Conservation (phyloP, 192 early-diverging fungal genomes). For the Chytriomyces sp. region DNA sequence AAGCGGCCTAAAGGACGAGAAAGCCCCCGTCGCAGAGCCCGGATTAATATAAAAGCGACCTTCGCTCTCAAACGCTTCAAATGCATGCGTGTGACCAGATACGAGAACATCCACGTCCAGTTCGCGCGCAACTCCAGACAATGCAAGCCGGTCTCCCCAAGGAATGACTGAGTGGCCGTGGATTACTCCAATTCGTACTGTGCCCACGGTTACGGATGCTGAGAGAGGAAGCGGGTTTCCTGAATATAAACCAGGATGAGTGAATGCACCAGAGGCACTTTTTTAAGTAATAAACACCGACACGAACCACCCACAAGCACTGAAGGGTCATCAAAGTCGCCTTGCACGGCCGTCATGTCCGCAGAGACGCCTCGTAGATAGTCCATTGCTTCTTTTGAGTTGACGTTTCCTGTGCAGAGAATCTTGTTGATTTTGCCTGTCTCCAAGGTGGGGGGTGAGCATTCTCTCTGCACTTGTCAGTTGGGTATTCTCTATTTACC, state of each 20-base stretch:
- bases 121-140: slow-evolving; percentile 72
- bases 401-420: slow-evolving; percentile 89
- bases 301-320: background rate
- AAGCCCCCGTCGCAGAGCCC: slow-evolving; percentile 93
- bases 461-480: background rate
- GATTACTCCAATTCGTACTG: slow-evolving; percentile 64
- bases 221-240: slow-evolving; percentile 35
- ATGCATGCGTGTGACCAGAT: slow-evolving; percentile 85
- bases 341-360: slow-evolving; percentile 76
- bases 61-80: slow-evolving; percentile 90
- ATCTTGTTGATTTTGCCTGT: slow-evolving; percentile 94
- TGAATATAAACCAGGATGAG: background rate
- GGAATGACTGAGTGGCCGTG: slow-evolving; percentile 90
- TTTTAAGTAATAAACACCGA: background rate
- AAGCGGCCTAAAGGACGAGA: slow-evolving; percentile 26
- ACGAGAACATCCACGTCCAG: slow-evolving; percentile 93
- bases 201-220: slow-evolving; percentile 59
- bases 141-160: slow-evolving; percentile 46
- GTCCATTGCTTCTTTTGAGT: slow-evolving; percentile 81
- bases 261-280: background rate
- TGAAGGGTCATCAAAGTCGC: slow-evolving; percentile 78
- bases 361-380: slow-evolving; percentile 83
- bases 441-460: slow-evolving; percentile 25
- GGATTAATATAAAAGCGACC: slow-evolving; percentile 94
- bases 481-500: background rate